phyloP scores from a whole-genome alignment of 208 protist species.

The Acanthamoeba divionensis region DNA sequence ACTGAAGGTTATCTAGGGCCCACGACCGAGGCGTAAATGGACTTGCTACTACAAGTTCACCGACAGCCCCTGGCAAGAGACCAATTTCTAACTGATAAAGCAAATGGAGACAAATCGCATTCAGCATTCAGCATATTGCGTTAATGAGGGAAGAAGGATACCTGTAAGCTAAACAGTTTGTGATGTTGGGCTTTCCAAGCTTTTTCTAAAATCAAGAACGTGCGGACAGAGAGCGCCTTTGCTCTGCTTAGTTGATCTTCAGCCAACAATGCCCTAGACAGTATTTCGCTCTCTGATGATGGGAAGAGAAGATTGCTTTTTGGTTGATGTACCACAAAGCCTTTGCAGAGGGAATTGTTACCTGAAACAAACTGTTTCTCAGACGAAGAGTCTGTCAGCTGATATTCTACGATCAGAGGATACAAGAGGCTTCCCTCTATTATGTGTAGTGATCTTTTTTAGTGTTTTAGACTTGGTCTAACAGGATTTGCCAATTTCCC shows the following conservation, averaged over 20 bases:
- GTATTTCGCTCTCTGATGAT: slow-evolving; percentile 52
- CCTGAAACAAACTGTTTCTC: neutral
- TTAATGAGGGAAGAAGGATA: neutral
- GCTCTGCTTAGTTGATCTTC: neutral
- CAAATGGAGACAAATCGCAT: neutral
- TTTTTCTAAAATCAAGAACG: slow-evolving; percentile 63
- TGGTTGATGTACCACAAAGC: neutral
- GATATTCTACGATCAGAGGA: slow-evolving; percentile 23
- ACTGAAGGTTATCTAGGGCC: too few species aligned
- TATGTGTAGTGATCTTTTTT: slow-evolving; percentile 3
- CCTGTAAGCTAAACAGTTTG: slow-evolving; percentile 63
- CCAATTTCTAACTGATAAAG: neutral
- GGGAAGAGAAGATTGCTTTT: neutral
- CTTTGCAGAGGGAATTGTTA: neutral
- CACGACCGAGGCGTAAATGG: too few species aligned
- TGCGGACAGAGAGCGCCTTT: slow-evolving; percentile 46
- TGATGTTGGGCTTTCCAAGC: slow-evolving; percentile 62
- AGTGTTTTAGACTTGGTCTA: slow-evolving; percentile 48
- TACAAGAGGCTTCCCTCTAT: neutral
- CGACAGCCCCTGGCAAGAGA: too few species aligned
- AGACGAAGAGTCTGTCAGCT: slow-evolving; percentile 9
- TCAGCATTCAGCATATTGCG: neutral
- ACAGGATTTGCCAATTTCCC: slow-evolving; percentile 41
- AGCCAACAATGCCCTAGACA: slow-evolving; percentile 49
- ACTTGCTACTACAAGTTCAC: too few species aligned